These are phyloP conservation scores for Davidsoniella eucalypti DNA, from an alignment of 2,329 filamentous ascomycete species.

Conservation along the genomic window DNA sequence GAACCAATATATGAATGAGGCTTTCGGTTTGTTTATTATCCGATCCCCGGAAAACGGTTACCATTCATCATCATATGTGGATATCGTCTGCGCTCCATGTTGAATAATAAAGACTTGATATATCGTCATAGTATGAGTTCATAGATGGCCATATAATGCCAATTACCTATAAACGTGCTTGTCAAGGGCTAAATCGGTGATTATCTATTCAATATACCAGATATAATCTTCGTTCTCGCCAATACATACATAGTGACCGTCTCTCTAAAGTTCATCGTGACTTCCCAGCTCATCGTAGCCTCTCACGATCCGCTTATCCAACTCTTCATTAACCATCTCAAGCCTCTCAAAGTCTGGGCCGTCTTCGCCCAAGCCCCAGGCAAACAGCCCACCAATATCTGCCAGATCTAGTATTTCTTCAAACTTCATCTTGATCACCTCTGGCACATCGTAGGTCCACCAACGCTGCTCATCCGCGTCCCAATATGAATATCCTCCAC, in stretches of 20 bases:
- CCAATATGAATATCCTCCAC: slow-evolving; percentile 50
- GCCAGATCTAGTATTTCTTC: slow-evolving; percentile 37
- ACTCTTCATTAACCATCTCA: slow-evolving; percentile 16
- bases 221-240: too few species aligned
- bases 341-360: slow-evolving; percentile 28
- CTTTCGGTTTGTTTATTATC: too few species aligned
- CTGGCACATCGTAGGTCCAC: slow-evolving; percentile 58
- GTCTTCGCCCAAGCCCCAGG: slow-evolving; percentile 60
- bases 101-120: too few species aligned
- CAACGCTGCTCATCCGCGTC: slow-evolving; percentile 42
- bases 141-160: too few species aligned
- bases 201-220: not conserved
- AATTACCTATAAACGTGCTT: not conserved
- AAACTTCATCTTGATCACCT: slow-evolving; percentile 46
- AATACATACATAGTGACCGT: not conserved
- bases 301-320: slow-evolving; percentile 4
- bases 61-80: too few species aligned
- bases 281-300: not conserved
- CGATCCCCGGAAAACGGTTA: too few species aligned
- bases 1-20: too few species aligned
- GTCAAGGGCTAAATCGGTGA: not conserved
- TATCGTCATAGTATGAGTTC: too few species aligned
- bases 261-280: slow-evolving; percentile 3
- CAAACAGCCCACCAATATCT: slow-evolving; percentile 53
- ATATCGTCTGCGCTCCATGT: too few species aligned